Conservation (phyloP, 176 grass and related monocot species). For the Zea luxurians region DNA sequence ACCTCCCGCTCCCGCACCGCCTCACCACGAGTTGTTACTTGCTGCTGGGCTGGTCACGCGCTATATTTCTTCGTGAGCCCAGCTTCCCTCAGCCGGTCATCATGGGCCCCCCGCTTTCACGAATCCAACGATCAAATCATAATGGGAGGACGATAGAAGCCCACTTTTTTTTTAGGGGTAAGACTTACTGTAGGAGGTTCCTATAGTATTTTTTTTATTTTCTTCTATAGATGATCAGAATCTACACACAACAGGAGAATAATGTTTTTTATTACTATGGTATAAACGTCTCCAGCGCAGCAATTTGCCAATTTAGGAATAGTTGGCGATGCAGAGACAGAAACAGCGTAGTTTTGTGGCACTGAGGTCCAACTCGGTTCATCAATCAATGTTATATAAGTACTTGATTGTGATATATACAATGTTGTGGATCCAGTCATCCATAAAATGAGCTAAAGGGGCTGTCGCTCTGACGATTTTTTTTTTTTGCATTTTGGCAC, state of each 20-base stretch:
- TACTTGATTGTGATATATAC: not conserved
- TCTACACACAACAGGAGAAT: too few relatives aligned
- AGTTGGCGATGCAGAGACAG: not conserved
- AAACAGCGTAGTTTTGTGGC: constrained; percentile 1
- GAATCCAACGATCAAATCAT: too few relatives aligned
- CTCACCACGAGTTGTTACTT: not conserved
- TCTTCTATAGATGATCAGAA: too few relatives aligned
- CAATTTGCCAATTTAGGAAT: too few relatives aligned
- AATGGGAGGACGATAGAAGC: not conserved
- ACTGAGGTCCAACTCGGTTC: not conserved
- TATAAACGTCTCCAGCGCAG: too few relatives aligned
- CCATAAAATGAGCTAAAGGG: too few relatives aligned
- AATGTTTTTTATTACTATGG: not conserved
- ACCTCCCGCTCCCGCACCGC: not conserved
- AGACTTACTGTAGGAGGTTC: too few relatives aligned
- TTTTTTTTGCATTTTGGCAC: too few relatives aligned
- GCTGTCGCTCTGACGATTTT: too few relatives aligned
- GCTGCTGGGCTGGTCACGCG: not conserved
- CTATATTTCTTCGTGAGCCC: not conserved
- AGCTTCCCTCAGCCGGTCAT: not conserved
- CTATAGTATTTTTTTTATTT: too few relatives aligned
- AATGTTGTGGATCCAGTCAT: too few relatives aligned
- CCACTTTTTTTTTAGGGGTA: not conserved
- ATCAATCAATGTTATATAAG: not conserved
- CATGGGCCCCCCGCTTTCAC: not conserved